A percentile compares a stretch with the other conserved stretches of the same genome.
These are phyloP conservation scores for Podosphaera fusca DNA, from an alignment of 2,329 filamentous ascomycete species.

Conservation along the genomic window DNA sequence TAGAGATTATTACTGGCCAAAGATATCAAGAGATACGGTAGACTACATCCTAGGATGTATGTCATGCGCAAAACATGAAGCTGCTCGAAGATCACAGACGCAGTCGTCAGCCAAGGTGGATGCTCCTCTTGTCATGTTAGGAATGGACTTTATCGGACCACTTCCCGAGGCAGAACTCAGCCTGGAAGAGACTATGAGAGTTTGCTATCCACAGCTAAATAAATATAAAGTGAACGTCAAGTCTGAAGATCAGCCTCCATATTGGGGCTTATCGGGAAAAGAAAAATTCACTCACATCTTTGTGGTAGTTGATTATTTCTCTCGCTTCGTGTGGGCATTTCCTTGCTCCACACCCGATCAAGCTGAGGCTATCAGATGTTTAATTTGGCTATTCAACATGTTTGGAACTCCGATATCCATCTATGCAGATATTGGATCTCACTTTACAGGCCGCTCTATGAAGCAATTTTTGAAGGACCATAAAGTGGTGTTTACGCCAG, in stretches of 20 bases:
- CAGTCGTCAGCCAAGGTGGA: background rate
- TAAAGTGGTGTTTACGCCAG: background rate
- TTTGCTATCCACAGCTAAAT: background rate
- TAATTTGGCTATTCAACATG: background rate
- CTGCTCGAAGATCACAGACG: background rate
- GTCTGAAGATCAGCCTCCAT: background rate
- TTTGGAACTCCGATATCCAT: background rate
- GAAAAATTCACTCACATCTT: background rate
- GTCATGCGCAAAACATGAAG: background rate
- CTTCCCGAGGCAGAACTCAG: background rate
- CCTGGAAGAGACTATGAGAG: background rate
- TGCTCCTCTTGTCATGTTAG: background rate
- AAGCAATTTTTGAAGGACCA: background rate
- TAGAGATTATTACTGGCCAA: background rate
- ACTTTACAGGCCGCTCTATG: background rate
- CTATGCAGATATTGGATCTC: background rate
- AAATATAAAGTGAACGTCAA: background rate
- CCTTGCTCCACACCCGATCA: background rate
- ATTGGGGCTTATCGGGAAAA: background rate
- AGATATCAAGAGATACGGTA: background rate
- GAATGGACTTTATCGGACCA: background rate
- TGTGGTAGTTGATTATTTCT: background rate
- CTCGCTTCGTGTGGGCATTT: background rate
- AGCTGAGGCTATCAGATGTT: background rate
- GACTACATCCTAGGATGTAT: conserved; percentile 1